phyloP scores from a whole-genome alignment of 2,329 filamentous ascomycete genomes.

The Lasiodiplodia hormozganensis region DNA sequence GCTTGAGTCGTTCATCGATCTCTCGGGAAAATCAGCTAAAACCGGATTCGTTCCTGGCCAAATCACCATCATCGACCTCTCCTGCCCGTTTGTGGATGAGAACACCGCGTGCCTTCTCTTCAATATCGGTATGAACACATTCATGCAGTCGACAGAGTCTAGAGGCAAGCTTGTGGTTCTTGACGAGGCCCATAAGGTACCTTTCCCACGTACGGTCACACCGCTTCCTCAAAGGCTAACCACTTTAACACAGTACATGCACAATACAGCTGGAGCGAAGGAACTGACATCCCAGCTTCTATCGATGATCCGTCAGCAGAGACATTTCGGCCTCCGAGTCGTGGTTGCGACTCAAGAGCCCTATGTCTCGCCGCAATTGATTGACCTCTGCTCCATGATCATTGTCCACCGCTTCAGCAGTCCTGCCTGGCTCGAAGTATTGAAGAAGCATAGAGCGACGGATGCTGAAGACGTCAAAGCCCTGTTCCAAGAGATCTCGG shows the following conservation, averaged over 20 bases:
- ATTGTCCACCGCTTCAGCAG: slow-evolving; percentile 76
- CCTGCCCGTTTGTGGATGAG: slow-evolving; percentile 71
- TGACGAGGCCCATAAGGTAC: slow-evolving; percentile 78
- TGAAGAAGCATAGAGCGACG: neutral
- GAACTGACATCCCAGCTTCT: slow-evolving; percentile 69
- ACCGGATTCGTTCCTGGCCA: slow-evolving; percentile 50
- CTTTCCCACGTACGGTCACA: slow-evolving; percentile 52
- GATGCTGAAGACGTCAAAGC: slow-evolving; percentile 34
- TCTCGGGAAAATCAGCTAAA: neutral
- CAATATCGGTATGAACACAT: slow-evolving; percentile 73
- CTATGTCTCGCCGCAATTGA: slow-evolving; percentile 69
- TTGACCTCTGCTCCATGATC: slow-evolving; percentile 75
- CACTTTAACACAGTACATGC: neutral
- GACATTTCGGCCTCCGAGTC: slow-evolving; percentile 70
- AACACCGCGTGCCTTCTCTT: slow-evolving; percentile 75
- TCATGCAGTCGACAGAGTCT: slow-evolving; percentile 59
- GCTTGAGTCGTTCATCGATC: slow-evolving; percentile 67
- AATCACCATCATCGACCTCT: slow-evolving; percentile 74
- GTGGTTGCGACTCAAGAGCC: slow-evolving; percentile 81
- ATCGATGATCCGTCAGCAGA: slow-evolving; percentile 71
- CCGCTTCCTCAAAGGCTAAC: slow-evolving; percentile 43
- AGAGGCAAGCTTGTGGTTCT: slow-evolving; percentile 68
- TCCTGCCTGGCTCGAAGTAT: slow-evolving; percentile 60
- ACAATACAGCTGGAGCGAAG: slow-evolving; percentile 52
- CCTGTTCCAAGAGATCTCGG: slow-evolving; percentile 55